These are phyloP conservation scores for Lepraria neglecta DNA, from an alignment of 495 filamentous ascomycete genomes.

Conservation along the genomic window DNA sequence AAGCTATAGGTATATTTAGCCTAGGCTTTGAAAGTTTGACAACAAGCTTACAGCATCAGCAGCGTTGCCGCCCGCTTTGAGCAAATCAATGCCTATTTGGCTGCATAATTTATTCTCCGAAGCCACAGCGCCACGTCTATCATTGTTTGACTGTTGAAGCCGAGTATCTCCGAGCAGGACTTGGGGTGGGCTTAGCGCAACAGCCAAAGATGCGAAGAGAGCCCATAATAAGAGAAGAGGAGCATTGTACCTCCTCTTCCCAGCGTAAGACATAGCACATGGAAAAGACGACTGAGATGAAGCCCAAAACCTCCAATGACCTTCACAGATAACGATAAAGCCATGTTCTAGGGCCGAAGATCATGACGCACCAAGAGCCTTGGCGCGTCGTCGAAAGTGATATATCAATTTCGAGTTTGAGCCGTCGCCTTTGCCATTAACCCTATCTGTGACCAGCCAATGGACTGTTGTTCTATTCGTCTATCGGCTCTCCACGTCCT, in stretches of 20 bases:
- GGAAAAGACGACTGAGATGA: too few species aligned
- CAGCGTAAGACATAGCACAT: not conserved
- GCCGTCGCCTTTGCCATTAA: too few species aligned
- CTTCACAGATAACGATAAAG: too few species aligned
- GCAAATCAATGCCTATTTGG: constrained; percentile 65
- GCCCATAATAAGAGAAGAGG: not conserved
- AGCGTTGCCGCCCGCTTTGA: constrained; percentile 66
- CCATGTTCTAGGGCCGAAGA: too few species aligned
- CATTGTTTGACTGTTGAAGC: not conserved
- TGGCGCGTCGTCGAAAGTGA: too few species aligned
- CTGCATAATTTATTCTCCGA: constrained; percentile 71
- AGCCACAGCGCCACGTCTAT: constrained; percentile 62
- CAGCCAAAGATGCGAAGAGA: not conserved
- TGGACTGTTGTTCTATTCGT: too few species aligned
- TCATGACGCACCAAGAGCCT: too few species aligned
- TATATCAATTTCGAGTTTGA: too few species aligned
- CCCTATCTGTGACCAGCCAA: too few species aligned
- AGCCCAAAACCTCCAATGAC: too few species aligned
- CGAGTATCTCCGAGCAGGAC: not conserved
- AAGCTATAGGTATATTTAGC: constrained; percentile 35
- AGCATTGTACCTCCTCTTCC: not conserved
- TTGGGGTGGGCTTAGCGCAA: not conserved
- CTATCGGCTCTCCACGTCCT: too few species aligned
- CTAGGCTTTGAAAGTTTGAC: too few species aligned
- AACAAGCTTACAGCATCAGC: constrained; percentile 54